phyloP scores from a whole-genome alignment of 2,329 filamentous ascomycete genomes.

The Tolypocladium capitatum region DNA sequence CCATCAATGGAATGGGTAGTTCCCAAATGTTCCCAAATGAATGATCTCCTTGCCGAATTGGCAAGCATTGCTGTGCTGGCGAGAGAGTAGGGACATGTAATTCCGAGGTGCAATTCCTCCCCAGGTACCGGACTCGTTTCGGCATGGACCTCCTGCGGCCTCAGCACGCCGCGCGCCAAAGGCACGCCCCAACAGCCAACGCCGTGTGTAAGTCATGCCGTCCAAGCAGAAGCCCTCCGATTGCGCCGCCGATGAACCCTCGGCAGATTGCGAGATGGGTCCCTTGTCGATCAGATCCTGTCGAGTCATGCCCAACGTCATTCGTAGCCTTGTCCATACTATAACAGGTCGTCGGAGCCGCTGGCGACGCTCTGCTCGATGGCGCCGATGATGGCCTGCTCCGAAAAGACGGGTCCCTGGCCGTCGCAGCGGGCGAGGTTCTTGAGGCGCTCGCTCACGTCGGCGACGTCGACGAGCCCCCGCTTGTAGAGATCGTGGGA shows the following conservation, averaged over 20 bases:
- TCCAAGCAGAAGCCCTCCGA: not conserved
- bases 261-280: not conserved
- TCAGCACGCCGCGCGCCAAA: not conserved
- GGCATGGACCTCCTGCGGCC: not conserved
- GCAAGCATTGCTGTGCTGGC: not conserved
- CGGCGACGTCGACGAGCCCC: conserved; percentile 67
- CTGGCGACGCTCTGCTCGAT: conserved; percentile 68
- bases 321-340: not conserved
- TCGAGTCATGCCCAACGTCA: not conserved
- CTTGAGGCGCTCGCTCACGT: conserved; percentile 70
- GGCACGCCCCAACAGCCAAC: not conserved
- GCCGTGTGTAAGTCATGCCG: not conserved
- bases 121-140: not conserved
- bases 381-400: conserved; percentile 56
- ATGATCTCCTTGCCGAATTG: too few species aligned
- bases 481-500: conserved; percentile 62
- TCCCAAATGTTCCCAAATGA: not conserved
- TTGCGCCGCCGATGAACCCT: not conserved
- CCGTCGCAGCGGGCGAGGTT: conserved; percentile 68
- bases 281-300: not conserved
- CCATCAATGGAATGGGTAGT: not conserved
- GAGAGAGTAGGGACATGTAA: not conserved
- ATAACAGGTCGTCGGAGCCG: conserved; percentile 61
- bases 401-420: conserved; percentile 76
- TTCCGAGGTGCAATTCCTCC: not conserved